Evolutionary conservation across 2,329 filamentous ascomycete species (phyloP), one percentile per base, ranked within the genome.

Genomic region (Didymella pinodella): DNA sequence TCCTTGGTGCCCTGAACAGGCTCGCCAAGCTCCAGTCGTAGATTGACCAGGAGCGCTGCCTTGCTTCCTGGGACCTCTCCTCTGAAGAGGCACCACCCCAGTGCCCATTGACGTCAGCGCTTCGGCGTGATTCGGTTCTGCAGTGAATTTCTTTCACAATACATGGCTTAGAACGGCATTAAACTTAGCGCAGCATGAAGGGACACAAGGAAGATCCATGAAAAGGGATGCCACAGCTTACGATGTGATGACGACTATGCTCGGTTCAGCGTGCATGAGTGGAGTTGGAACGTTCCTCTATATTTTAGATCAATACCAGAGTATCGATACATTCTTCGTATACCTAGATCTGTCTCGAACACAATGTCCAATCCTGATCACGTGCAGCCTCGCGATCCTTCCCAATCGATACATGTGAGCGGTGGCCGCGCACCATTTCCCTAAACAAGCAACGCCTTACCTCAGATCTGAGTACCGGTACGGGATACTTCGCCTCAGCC

Each of bases 1-100:
- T 76, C 14, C 60, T 76, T 31, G 66, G 70, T 51, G 65, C 64
- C 26, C 64, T 76, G 22, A 67, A 53, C 52, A 75, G 71, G 54
- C 68, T 75, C 34, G 54, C 67, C 31, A 75, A 71, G 61, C 50
- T 59, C 41, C 50, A 59, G 41, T 59, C 50, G 29, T 59, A 59
- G 56, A 43, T 8, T 50, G 56, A 41, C 16, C 31, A 48, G 38
- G 45, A 53, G 50, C 45, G 5, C 16, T 5, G 20, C 31, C 28
- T 47, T 57, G 32, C 32, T 25, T 40, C 25, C 45, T 20, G 32
- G 44, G 38, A 45, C 7, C 14, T 28, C 11, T 43, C 29, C 2
- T 25, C n/a, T 22, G 32, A 25, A 22, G 46, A 53, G 5, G 22
- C 32, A n/a, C 26, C 46, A 5, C 46, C 51, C 16, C 50, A 51